phyloP scores from a whole-genome alignment of 257 asterid species.

The Solanum dulcamara region DNA sequence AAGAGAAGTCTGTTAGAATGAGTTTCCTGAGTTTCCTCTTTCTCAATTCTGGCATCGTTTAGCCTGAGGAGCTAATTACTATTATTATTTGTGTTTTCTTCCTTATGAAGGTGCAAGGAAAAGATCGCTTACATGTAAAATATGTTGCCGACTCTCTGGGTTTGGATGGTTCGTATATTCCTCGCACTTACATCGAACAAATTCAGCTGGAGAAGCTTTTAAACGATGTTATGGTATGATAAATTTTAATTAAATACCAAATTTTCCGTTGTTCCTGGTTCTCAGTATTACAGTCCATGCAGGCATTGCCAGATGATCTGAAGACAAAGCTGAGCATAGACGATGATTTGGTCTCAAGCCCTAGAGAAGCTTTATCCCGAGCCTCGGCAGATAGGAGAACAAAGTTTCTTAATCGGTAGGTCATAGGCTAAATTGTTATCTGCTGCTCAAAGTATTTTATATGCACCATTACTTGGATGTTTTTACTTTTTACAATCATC shows the following conservation, averaged over 20 bases:
- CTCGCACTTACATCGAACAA: conserved; percentile 94
- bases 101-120: conserved; percentile 80
- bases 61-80: conserved; percentile 4
- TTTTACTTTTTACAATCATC: neutral
- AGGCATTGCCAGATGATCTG: conserved; percentile 93
- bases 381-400: conserved; percentile 93
- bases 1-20: neutral
- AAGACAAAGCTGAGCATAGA: conserved; percentile 93
- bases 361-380: conserved; percentile 93
- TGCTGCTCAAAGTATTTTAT: neutral
- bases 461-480: neutral
- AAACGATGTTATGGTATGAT: conserved; percentile 83
- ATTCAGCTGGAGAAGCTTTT: conserved; percentile 94
- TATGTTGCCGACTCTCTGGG: conserved; percentile 69
- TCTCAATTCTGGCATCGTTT: neutral
- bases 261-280: conserved; percentile 3
- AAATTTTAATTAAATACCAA: neutral
- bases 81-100: conserved; percentile 4
- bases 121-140: conserved; percentile 71
- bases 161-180: conserved; percentile 79
- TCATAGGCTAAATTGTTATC: neutral
- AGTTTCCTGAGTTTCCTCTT: neutral
- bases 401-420: conserved; percentile 81
- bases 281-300: neutral
- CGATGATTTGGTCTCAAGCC: conserved; percentile 77